Conservation (phyloP, 805 yeast species). For the Saturnispora zaruensis region DNA sequence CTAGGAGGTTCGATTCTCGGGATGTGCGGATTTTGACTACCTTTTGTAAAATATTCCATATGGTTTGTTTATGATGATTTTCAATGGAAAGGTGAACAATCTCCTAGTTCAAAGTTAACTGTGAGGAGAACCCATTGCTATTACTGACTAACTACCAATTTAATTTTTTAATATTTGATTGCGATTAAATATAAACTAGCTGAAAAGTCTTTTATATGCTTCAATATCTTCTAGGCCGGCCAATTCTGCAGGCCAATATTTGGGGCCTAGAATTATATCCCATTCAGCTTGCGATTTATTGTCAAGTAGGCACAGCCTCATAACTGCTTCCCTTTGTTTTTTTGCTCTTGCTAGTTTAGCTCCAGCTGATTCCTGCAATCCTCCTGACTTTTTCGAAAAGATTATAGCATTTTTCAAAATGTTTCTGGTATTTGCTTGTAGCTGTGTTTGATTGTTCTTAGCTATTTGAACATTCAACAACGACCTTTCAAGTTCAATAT, state of each 20-base stretch:
- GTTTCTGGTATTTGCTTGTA: conserved; percentile 34
- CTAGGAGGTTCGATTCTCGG: conserved; percentile 8
- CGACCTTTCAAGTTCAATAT: conserved; percentile 43
- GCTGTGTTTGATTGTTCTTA: conserved; percentile 23
- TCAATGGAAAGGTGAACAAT: conserved; percentile 22
- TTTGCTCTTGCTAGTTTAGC: conserved; percentile 37
- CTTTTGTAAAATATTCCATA: not conserved
- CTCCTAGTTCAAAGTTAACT: conserved; percentile 18
- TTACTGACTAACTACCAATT: conserved; percentile 1
- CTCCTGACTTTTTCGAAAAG: conserved; percentile 39
- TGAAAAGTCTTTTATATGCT: conserved; percentile 13
- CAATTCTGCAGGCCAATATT: conserved; percentile 24
- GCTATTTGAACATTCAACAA: conserved; percentile 28
- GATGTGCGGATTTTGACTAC: not conserved
- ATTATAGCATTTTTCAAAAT: conserved; percentile 40
- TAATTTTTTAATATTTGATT: conserved; percentile 1
- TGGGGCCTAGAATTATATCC: conserved; percentile 20
- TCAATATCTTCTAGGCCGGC: conserved; percentile 20
- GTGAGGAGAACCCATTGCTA: conserved; percentile 22
- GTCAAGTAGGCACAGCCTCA: conserved; percentile 39
- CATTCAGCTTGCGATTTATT: conserved; percentile 27
- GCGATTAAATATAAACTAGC: not conserved
- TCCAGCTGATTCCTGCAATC: conserved; percentile 38
- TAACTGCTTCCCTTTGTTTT: conserved; percentile 36
- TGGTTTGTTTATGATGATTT: conserved; percentile 16